These are phyloP conservation scores for Pseudogymnoascus destructans DNA, from an alignment of 2,329 filamentous ascomycete genomes.

Conservation along the genomic window DNA sequence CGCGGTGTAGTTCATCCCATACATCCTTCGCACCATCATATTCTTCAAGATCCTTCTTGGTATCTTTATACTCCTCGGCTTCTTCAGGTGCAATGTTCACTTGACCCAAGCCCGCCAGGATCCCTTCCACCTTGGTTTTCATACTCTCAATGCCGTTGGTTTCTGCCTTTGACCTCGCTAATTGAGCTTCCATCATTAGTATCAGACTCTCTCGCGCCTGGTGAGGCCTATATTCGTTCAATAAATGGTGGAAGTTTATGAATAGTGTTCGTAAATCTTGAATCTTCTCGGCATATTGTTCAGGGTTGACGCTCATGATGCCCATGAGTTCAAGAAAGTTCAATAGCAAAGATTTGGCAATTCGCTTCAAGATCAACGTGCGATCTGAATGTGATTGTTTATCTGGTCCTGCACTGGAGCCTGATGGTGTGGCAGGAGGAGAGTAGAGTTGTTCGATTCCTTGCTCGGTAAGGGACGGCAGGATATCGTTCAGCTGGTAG, in stretches of 20 bases:
- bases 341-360: constrained; percentile 73
- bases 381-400: constrained; percentile 39
- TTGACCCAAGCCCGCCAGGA: constrained; percentile 34
- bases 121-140: constrained; percentile 57
- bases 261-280: constrained; percentile 69
- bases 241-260: constrained; percentile 81
- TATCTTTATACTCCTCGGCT: not conserved
- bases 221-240: constrained; percentile 90
- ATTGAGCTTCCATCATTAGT: constrained; percentile 71
- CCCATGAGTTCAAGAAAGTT: constrained; percentile 81
- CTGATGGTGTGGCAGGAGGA: constrained; percentile 19
- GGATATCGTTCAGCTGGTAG: constrained; percentile 41
- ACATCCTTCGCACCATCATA: not conserved
- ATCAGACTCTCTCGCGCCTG: constrained; percentile 84
- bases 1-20: not conserved
- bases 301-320: constrained; percentile 52
- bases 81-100: not conserved
- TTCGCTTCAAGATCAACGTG: constrained; percentile 56
- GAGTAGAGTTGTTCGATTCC: constrained; percentile 57
- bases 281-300: constrained; percentile 56
- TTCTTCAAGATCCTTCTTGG: not conserved
- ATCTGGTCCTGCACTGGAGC: constrained; percentile 31
- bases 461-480: constrained; percentile 55
- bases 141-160: constrained; percentile 54
- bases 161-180: constrained; percentile 60